phyloP scores from a whole-genome alignment of 768 basidiomycete genomes.

The Tylopilus vinaceipallidus region DNA sequence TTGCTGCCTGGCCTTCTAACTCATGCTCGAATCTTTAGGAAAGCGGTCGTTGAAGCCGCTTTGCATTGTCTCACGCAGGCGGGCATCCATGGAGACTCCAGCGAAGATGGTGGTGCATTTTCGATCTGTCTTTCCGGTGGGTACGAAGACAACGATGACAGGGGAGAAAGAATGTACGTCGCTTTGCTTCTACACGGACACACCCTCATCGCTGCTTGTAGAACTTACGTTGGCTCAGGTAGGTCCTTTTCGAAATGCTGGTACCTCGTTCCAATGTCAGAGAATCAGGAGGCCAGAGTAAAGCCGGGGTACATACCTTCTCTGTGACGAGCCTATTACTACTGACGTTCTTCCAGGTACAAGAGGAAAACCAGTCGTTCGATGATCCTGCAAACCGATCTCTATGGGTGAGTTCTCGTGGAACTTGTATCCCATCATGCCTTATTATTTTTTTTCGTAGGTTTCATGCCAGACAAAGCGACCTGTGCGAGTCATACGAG shows the following conservation, averaged over 20 bases:
- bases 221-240: conserved; percentile 36
- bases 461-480: conserved; percentile 27
- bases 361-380: conserved; percentile 25
- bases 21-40: conserved; percentile 16
- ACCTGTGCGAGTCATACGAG: conserved; percentile 41
- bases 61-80: conserved; percentile 35
- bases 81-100: conserved; percentile 40
- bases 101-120: conserved; percentile 30
- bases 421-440: neutral
- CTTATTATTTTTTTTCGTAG: conserved; percentile 19
- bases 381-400: conserved; percentile 20
- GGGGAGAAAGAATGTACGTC: conserved; percentile 38
- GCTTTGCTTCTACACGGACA: neutral
- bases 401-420: conserved; percentile 11
- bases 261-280: neutral
- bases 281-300: conserved; percentile 24
- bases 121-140: conserved; percentile 43
- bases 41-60: conserved; percentile 21
- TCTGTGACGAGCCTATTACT: neutral
- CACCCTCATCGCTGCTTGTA: conserved; percentile 13
- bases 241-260: neutral
- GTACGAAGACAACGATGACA: conserved; percentile 42
- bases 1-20: neutral
- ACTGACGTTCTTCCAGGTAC: conserved; percentile 16
- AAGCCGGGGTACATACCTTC: conserved; percentile 10